Evolutionary conservation across 345 rosid genomes (phyloP), one percentile per base, ranked within the genome.

Genomic region (Conringia planisiliqua): DNA sequence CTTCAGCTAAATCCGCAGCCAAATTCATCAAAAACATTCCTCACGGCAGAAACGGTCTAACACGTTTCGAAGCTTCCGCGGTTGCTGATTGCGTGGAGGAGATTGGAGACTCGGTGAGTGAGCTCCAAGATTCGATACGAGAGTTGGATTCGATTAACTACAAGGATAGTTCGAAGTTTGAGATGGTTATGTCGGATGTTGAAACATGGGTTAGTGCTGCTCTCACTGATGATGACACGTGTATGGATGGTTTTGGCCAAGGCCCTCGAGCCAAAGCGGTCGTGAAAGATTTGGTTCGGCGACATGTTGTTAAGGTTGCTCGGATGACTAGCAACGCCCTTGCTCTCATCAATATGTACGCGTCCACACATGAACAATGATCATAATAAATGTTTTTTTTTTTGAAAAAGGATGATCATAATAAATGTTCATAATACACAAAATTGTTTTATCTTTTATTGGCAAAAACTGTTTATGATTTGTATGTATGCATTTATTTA

Each of bases 171-270:
- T 26, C 40, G 3, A 68, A 59, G 8, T 75, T 75, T 61, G 64
- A 68, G 70, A 75, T 75, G 79, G 63, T 75, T 52, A 22, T 75
- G 70, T 75, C 79, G 39, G 86, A 87, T 70, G 56, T 87, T 16
- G 63, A 83, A 24, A 87, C 84, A 68, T 89, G 95, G 95, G 87
- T 87, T 14, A 83, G 86, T 68, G 84, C 87, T 4, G 90, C 89
- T 2, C 69, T 85, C 22, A 82, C 85, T 16, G 80, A 87, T 77
- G 90, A 84, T 26, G 82, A 78, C 12, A 89, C 90, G 0, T 87
- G 95, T 72, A 61, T 84, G 83, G 85, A 83, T 69, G 85, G 84
- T 13, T 76, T 84, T 0, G 14, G 60, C 10, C 40, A 22, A 43
- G 42, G 42, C 3, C 32, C 60, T 12, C 44, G 33, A 38, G 48